Evolutionary conservation across 768 basidiomycete species (phyloP), one percentile per base, ranked within the genome.

Genomic region (Boletus vinaceobasis): DNA sequence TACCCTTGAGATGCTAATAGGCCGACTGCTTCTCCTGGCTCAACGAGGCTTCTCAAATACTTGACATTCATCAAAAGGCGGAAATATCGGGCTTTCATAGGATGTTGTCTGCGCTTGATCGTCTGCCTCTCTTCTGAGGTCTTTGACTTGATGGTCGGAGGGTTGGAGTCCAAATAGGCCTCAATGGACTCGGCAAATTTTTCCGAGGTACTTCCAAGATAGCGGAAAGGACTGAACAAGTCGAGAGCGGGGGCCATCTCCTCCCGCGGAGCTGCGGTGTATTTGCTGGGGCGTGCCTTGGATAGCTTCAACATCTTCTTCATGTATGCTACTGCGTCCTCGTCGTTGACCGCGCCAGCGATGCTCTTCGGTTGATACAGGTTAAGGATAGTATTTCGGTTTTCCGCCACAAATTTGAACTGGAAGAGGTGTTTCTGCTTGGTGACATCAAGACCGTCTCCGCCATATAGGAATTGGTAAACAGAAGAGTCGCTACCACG

Each of bases 11-110:
- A 96, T 11, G 97, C 97, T 44, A 99, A 77, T 43, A 98, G 71
- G 38, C 97, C 97, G 32, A 99, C 96, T n/a, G 97, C 94, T 74
- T 99, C 97, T 58, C 97, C 97, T 5, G 97, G 94, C 55, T 99
- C 97, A 4, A 94, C 92, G 50, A 99, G 74, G 68, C 91, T 92
- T 54, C 89, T 81, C 81, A 98, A 79, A 70, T 98, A 99, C 70
- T 96, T 91, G 66, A 90, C 81, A 62, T 93, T 86, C 85, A 96
- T 94, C 61, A 98, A 71, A 23, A 82, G 69, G 37, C 84, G 81
- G 82, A 99, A 98, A 53, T 83, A 74, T 43, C 78, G 78, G 5
- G 76, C 60, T 55, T 75, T 71, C 54, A 85, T 73, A 33, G 75
- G 77, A 8, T 69, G 69, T 53, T 77, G 77, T 53, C 81, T 75